Evolutionary conservation across 2,329 filamentous ascomycete genomes (phyloP), one percentile per base, ranked within the genome.

Genomic region (Delphinella strobiligena): DNA sequence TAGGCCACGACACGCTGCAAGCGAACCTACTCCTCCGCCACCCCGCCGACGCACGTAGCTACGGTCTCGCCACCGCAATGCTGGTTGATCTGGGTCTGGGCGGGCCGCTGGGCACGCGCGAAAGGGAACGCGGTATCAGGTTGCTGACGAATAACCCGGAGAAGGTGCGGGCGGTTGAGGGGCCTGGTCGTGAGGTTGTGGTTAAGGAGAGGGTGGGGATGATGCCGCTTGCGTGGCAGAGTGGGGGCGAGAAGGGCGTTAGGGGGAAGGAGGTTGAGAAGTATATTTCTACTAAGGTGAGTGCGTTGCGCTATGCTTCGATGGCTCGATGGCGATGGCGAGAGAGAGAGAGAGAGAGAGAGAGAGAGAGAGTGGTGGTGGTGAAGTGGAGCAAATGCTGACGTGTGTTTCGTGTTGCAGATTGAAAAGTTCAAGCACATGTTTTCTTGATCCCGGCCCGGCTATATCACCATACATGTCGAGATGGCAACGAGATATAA

Each of bases 1-100:
- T 98, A 18, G 91, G 91, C 0, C 88, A 83, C n/a, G 91, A 98
- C 61, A 98, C 91, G 0, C 93, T 96, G 27, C 87, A 98, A 63
- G 91, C 91, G 2, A 98, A 98, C 53, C 64, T 98, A 34, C 61
- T 96, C 17, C 68, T 98, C 31, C 71, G 91, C 33, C 91, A 98
- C 60, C 91, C 91, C 0, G 91, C 91, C 1, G 91, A 98, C 60
- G 91, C 91, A 16, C 71, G 91, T 39, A 94, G 85, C 51, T 98
- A 98, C 54, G 91, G 91, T 1, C 65, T 98, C n/a, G 91, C 91
- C 2, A 98, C 91, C 1, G 88, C 89, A 0, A 96, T 98, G 72
- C 68, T 98, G 39, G 69, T 79, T 45, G 91, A 98, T 62, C 65
- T 98, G 19, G 88, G 85, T 0, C 72, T 78, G 7, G 74, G 71